Conservation (phyloP, 495 filamentous ascomycete genomes). For the Eremomyces bilateralis region DNA sequence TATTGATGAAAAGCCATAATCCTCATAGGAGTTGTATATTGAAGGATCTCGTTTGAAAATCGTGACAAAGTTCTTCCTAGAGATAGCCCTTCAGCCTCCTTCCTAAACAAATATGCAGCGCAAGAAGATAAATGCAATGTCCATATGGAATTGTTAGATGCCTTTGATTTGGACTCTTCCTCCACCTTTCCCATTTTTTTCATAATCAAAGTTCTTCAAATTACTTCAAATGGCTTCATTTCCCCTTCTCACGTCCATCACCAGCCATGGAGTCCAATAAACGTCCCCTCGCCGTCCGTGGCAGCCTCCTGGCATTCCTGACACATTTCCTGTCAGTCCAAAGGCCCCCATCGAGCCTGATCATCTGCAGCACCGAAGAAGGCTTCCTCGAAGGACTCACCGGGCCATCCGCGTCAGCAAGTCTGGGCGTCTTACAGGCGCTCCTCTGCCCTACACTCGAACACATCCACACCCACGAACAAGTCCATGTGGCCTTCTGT, state of each 20-base stretch:
- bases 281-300: constrained; percentile 22
- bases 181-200: constrained; percentile 1
- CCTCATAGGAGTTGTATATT: no score
- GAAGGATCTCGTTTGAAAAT: no score
- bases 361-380: constrained; percentile 46
- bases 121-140: no score
- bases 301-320: constrained; percentile 37
- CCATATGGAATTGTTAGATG: not conserved
- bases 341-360: constrained; percentile 31
- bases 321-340: constrained; percentile 36
- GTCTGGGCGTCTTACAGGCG: no score
- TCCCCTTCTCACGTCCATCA: not conserved
- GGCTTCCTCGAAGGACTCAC: constrained; percentile 28
- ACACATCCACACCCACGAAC: constrained; percentile 5
- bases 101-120: no score
- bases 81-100: no score
- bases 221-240: not conserved
- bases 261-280: constrained; percentile 5
- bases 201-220: no score
- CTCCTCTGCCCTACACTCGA: constrained; percentile 14
- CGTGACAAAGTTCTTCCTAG: no score
- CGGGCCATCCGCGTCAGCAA: constrained; percentile 14
- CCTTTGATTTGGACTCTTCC: not conserved
- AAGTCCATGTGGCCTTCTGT: constrained; percentile 49
- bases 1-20: no score